phyloP scores from a whole-genome alignment of 176 grass and related monocot genomes.

The Aechmea fasciata region DNA sequence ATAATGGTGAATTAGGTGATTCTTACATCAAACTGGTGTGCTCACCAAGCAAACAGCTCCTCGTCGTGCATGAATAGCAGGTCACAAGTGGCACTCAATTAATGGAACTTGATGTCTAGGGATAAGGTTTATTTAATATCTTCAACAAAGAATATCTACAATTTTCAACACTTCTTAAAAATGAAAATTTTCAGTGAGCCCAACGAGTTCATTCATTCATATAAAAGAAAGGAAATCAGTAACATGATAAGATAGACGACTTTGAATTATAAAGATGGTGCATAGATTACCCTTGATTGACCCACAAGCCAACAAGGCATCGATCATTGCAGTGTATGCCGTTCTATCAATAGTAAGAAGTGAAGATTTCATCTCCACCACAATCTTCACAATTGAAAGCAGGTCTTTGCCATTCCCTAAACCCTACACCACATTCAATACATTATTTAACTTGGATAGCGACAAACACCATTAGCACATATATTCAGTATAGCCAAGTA shows the following conservation, averaged over 20 bases:
- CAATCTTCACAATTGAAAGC: slow-evolving; percentile 66
- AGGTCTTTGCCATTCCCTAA: slow-evolving; percentile 51
- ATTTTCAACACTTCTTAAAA: neutral
- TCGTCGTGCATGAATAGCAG: neutral
- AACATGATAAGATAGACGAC: neutral
- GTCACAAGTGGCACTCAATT: neutral
- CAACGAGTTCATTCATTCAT: neutral
- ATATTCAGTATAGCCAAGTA: neutral
- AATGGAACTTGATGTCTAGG: neutral
- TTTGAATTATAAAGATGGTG: neutral
- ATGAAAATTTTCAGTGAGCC: neutral
- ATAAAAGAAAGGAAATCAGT: slow-evolving; percentile 12
- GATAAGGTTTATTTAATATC: neutral
- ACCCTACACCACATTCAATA: slow-evolving; percentile 42
- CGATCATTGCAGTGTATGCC: slow-evolving; percentile 76
- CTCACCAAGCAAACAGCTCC: neutral
- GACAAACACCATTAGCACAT: neutral
- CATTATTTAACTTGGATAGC: too few species aligned
- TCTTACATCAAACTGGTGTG: neutral
- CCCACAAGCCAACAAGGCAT: slow-evolving; percentile 68
- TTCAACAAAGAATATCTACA: neutral
- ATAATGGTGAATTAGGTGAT: neutral
- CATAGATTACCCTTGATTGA: slow-evolving; percentile 49
- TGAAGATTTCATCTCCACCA: slow-evolving; percentile 85
- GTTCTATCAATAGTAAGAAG: slow-evolving; percentile 58